These are phyloP conservation scores for Avicennia marina DNA, from an alignment of 257 asterid genomes.

Conservation along the genomic window DNA sequence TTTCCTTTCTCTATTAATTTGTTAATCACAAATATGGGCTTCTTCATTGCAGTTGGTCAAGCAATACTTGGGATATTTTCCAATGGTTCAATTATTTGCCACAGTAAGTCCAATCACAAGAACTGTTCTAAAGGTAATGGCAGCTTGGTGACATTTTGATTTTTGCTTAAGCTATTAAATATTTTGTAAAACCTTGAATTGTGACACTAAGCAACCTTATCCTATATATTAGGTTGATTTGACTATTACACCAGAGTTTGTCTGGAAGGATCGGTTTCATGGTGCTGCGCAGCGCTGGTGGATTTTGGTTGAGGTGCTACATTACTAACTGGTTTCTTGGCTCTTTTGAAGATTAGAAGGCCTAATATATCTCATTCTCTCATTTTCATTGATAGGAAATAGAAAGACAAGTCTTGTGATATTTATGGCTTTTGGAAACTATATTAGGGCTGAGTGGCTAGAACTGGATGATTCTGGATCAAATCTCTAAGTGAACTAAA, in stretches of 20 bases:
- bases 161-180: conserved; percentile 18
- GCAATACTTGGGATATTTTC: conserved; percentile 79
- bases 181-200: conserved; percentile 4
- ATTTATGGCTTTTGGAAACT: conserved; percentile 20
- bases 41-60: conserved; percentile 59
- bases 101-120: conserved; percentile 98
- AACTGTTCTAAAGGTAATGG: conserved; percentile 92
- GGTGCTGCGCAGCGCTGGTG: conserved; percentile 96
- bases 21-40: conserved; percentile 13
- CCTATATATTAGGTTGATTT: conserved; percentile 65
- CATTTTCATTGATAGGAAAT: conserved; percentile 14
- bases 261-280: conserved; percentile 97
- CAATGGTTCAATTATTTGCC: conserved; percentile 79
- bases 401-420: conserved; percentile 13
- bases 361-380: conserved; percentile 14
- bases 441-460: conserved; percentile 12
- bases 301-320: conserved; percentile 88
- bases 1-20: conserved; percentile 7
- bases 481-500: conserved; percentile 1
- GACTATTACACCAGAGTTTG: conserved; percentile 72
- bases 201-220: conserved; percentile 9
- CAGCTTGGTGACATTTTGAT: conserved; percentile 20
- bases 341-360: too few species aligned
- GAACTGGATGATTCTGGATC: neutral
- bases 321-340: conserved; percentile 14